Conservation (phyloP, 1,284 basidiomycete species). For the Mycosarcoma mackinlayi region DNA sequence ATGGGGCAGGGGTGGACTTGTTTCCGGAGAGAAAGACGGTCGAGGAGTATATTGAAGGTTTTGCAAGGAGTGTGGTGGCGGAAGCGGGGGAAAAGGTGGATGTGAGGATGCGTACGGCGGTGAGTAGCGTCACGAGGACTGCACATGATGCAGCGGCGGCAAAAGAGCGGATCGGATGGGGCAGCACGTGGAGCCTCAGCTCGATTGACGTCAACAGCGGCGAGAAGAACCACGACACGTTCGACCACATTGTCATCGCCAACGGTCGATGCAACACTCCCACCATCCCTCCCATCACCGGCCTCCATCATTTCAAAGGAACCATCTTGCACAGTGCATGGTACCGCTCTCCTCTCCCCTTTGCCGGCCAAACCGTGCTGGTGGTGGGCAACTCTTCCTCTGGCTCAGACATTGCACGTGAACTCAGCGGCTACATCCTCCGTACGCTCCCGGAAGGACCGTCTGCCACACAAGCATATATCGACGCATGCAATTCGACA, state of each 20-base stretch:
- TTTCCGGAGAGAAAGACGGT: constrained; percentile 56
- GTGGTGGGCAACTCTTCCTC: constrained; percentile 72
- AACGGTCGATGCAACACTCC: constrained; percentile 72
- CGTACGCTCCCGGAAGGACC: constrained; percentile 38
- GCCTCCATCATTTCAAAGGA: constrained; percentile 69
- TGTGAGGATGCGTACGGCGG: constrained; percentile 69
- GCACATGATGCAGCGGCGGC: not conserved
- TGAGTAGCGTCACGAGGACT: constrained; percentile 56
- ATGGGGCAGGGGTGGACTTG: constrained; percentile 18
- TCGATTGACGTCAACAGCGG: constrained; percentile 5
- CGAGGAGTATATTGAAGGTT: constrained; percentile 69
- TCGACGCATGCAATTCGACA: not conserved
- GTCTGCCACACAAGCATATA: constrained; percentile 23
- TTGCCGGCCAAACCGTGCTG: constrained; percentile 68
- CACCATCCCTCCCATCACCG: constrained; percentile 70
- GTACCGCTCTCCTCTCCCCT: constrained; percentile 69
- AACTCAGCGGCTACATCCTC: constrained; percentile 65
- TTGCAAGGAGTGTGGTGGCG: constrained; percentile 54
- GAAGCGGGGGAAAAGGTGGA: constrained; percentile 1
- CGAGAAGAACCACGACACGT: constrained; percentile 17
- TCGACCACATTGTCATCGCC: constrained; percentile 63
- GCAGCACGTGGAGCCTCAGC: constrained; percentile 47
- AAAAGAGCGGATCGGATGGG: constrained; percentile 23
- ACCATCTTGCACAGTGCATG: constrained; percentile 70
- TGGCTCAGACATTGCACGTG: constrained; percentile 72